Evolutionary conservation across 345 rosid genomes (phyloP).

Genomic region (Salix purpurea): DNA sequence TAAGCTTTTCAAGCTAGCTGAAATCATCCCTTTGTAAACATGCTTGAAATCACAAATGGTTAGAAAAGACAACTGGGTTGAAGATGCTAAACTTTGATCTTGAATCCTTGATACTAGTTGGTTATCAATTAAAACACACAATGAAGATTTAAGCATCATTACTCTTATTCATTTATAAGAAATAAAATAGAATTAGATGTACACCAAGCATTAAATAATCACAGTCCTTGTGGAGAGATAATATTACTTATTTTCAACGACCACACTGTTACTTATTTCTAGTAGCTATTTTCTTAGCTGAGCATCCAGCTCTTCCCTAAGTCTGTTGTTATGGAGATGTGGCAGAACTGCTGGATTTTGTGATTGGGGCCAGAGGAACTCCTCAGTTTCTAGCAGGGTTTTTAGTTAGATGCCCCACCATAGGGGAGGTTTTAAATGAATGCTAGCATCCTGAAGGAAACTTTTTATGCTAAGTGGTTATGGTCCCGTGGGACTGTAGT

Average conservation of each 20-base stretch:
- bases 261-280: not conserved
- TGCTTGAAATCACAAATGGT: not conserved
- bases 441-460: not conserved
- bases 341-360: not conserved
- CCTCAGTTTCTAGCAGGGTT: not conserved
- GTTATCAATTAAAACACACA: not conserved
- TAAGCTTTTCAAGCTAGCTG: not conserved
- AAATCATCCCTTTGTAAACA: not conserved
- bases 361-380: not conserved
- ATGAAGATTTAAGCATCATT: not conserved
- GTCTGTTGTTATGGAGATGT: not conserved
- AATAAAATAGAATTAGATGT: not conserved
- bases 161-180: not conserved
- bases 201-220: not conserved
- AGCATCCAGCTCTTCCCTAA: not conserved
- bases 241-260: not conserved
- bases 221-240: not conserved
- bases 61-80: not conserved
- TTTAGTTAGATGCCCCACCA: not conserved
- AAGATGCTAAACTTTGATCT: not conserved
- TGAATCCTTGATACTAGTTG: not conserved
- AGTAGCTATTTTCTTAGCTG: not conserved
- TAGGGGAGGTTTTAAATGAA: not conserved
- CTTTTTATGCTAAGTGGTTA: not conserved
- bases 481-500: not conserved